Evolutionary conservation across 495 filamentous ascomycete species (phyloP), one percentile per base, ranked within the genome.

Genomic region (Friedmanniomyces simplex): DNA sequence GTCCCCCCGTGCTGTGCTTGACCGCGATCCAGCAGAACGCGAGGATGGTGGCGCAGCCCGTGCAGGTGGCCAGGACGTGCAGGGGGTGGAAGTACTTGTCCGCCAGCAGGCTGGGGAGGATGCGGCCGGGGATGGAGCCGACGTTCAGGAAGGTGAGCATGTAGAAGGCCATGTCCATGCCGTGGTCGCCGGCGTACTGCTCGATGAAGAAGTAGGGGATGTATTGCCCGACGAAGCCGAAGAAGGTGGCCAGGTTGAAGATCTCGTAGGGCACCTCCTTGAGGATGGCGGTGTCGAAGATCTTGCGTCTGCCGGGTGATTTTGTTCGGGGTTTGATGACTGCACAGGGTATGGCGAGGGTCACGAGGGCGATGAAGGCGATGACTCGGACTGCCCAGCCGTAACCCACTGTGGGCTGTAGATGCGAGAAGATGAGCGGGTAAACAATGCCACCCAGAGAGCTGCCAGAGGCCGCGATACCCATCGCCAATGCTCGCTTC

Each of bases 381-480:
- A 81, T 59, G 14, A 75, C 70, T 8, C 83, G 73, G 24, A 78
- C 79, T 0, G 82, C 72, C 83, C 83, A 86, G 34, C 71, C 67
- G 54, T 82, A 85, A 2, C 82, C 89, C n/a, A 87, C 72, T 2
- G 60, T 67, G 0, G 84, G 82, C 10, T 89, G 62, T 32, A 95
- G 72, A 50, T 81, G 77, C 62, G 83, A 77, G n/a, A 87, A 81
- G 48, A 95, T 82, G 37, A 79, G 74, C 0, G 88, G 86, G 61
- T 90, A 90, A 0, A 95, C 68, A n/a, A 95, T 68, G 0, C 90
- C 88, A 8, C 89, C 88, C 18, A 43, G 21, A 21, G 50, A 54
- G 43, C 32, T 43, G 6, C 46, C 48, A 11, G 76, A 76, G 0
- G 86, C 83, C 0, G 73, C 75, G 32, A 88, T 70, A 1, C 79